phyloP scores from a whole-genome alignment of 768 basidiomycete species.

The Sporobolomyces phaffii region DNA sequence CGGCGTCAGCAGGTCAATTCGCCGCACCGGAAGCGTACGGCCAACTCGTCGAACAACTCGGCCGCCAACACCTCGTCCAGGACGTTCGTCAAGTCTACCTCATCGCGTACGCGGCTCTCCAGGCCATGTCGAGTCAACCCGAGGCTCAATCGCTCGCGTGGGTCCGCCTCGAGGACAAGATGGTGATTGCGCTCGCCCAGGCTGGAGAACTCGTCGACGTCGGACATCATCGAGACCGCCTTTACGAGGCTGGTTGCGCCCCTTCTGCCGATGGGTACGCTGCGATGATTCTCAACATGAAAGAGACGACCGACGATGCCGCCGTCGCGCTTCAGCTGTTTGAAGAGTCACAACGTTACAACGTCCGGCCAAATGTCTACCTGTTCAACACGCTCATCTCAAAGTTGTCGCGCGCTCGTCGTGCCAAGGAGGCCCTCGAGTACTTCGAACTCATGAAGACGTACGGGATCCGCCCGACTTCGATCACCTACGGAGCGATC shows the following conservation, averaged over 20 bases:
- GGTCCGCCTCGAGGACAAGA: slow-evolving; percentile 75
- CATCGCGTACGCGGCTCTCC: slow-evolving; percentile 60
- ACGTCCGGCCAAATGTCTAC: slow-evolving; percentile 72
- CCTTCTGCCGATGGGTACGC: slow-evolving; percentile 89
- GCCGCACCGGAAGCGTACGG: slow-evolving; percentile 57
- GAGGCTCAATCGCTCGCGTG: slow-evolving; percentile 57
- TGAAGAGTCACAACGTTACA: slow-evolving; percentile 64
- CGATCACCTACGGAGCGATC: slow-evolving; percentile 90
- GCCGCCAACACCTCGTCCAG: slow-evolving; percentile 56
- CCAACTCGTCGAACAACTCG: slow-evolving; percentile 62
- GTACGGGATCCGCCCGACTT: slow-evolving; percentile 58
- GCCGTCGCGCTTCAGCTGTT: slow-evolving; percentile 77
- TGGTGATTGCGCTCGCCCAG: slow-evolving; percentile 81
- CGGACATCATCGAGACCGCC: slow-evolving; percentile 68
- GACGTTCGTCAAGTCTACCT: slow-evolving; percentile 64
- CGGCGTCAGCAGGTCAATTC: slow-evolving; percentile 47
- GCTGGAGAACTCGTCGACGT: slow-evolving; percentile 71
- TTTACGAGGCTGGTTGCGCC: slow-evolving; percentile 67
- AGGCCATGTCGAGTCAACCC: slow-evolving; percentile 51
- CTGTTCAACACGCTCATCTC: slow-evolving; percentile 97
- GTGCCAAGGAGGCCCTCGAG: slow-evolving; percentile 79
- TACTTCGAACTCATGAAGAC: slow-evolving; percentile 81
- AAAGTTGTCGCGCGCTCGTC: slow-evolving; percentile 87
- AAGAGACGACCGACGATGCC: slow-evolving; percentile 93
- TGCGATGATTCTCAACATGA: slow-evolving; percentile 72